Conservation (phyloP, 148 eudicot genomes). For the Cornus kousa region DNA sequence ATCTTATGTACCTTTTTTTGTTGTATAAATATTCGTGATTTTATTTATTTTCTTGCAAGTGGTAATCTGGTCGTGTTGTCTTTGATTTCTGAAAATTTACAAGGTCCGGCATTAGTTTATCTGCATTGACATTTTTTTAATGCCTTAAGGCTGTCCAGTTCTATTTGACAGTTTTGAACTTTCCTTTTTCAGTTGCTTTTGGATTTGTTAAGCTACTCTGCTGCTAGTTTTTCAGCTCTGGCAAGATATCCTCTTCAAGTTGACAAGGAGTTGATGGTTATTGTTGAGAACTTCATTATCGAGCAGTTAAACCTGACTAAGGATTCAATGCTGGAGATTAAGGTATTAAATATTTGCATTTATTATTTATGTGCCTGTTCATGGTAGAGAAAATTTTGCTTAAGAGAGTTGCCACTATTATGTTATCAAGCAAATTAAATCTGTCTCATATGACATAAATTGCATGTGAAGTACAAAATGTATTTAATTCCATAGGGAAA, state of each 20-base stretch:
- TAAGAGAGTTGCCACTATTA: conserved; percentile 3
- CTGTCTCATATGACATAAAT: background rate
- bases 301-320: conserved; percentile 62
- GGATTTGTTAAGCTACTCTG: conserved; percentile 65
- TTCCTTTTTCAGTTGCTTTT: conserved; percentile 58
- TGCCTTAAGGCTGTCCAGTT: conserved; percentile 4
- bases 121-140: background rate
- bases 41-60: background rate
- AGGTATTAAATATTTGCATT: conserved; percentile 43
- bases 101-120: background rate
- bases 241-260: conserved; percentile 44
- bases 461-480: background rate
- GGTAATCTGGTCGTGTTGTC: background rate
- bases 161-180: conserved; percentile 4
- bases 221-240: conserved; percentile 57
- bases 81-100: conserved; percentile 1
- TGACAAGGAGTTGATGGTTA: conserved; percentile 47
- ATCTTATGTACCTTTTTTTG: background rate
- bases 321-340: conserved; percentile 53
- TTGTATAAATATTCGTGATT: background rate
- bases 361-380: background rate
- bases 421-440: background rate
- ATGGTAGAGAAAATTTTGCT: background rate
- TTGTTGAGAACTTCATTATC: conserved; percentile 49
- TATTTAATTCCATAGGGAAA: background rate